phyloP scores from a whole-genome alignment of 1,139 yeast species.

The Kodamaea plutei region DNA sequence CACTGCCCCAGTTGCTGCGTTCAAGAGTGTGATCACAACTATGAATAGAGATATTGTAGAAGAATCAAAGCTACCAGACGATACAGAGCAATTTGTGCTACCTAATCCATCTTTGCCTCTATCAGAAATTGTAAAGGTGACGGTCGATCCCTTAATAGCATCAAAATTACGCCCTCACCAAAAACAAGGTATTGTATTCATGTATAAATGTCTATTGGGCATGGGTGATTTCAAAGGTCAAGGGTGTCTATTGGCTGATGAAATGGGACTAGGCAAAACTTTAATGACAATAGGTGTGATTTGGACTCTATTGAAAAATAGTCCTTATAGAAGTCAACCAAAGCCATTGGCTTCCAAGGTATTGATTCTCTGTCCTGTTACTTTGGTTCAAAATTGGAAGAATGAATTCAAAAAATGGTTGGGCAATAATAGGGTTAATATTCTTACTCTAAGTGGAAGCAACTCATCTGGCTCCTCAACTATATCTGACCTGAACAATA shows the following conservation, averaged over 20 bases:
- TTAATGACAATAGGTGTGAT: constrained; percentile 77
- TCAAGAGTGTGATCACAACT: not conserved
- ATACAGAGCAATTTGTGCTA: too few species aligned
- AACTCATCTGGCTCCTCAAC: constrained; percentile 25
- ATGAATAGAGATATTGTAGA: not conserved
- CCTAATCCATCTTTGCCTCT: not conserved
- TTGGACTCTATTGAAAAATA: constrained; percentile 80
- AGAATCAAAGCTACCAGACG: not conserved
- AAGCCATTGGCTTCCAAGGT: constrained; percentile 50
- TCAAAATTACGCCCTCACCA: constrained; percentile 74
- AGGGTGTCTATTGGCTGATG: constrained; percentile 91
- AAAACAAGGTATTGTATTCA: constrained; percentile 71
- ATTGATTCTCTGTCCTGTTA: constrained; percentile 87
- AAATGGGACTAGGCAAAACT: constrained; percentile 96
- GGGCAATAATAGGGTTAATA: constrained; percentile 58
- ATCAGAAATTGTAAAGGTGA: constrained; percentile 43
- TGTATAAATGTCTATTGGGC: constrained; percentile 82
- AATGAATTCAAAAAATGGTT: constrained; percentile 90
- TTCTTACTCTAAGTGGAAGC: constrained; percentile 51
- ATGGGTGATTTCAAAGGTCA: constrained; percentile 40
- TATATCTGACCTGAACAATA: constrained; percentile 55
- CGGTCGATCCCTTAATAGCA: constrained; percentile 64
- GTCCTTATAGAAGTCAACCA: constrained; percentile 42
- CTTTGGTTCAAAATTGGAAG: constrained; percentile 84
- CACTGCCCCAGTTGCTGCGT: not conserved